phyloP scores from a whole-genome alignment of 192 early-diverging fungal species.

The Dispira parvispora region DNA sequence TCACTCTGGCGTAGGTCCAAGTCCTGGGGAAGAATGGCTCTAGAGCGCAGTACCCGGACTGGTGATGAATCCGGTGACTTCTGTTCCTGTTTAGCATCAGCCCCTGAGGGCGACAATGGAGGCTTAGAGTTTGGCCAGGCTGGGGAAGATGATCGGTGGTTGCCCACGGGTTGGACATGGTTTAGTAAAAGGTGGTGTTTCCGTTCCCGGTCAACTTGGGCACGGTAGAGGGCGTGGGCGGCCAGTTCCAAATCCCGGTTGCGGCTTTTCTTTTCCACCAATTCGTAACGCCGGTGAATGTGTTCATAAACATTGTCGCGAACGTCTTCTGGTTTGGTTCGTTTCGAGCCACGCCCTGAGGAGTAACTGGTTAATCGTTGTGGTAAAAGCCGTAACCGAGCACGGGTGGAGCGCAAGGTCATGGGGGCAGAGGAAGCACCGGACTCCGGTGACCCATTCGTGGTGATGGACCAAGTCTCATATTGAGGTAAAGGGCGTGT shows the following conservation, averaged over 20 bases:
- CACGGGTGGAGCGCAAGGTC: not conserved
- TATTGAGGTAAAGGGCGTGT: not conserved
- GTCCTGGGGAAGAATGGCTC: no score
- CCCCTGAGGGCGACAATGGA: no score
- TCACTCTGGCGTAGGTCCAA: no score
- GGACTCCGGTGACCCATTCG: not conserved
- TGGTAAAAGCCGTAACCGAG: not conserved
- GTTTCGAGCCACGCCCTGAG: not conserved
- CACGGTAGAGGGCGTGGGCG: slow-evolving; percentile 3
- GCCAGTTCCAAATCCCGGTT: slow-evolving; percentile 10
- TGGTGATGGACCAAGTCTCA: not conserved
- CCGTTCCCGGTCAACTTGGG: not conserved
- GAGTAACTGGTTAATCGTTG: not conserved
- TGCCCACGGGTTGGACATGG: not conserved
- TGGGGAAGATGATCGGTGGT: no score
- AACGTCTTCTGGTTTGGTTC: not conserved
- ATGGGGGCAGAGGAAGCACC: not conserved
- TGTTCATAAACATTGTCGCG: not conserved
- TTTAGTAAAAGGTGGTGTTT: not conserved
- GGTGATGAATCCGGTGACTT: no score
- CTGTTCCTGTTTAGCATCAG: no score
- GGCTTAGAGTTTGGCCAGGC: no score
- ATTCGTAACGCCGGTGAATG: not conserved
- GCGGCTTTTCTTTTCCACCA: slow-evolving; percentile 5
- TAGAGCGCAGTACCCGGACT: no score